Base-by-base conservation (phyloP, 78 protist species). In the Dictyostelium citrinum region DNA sequence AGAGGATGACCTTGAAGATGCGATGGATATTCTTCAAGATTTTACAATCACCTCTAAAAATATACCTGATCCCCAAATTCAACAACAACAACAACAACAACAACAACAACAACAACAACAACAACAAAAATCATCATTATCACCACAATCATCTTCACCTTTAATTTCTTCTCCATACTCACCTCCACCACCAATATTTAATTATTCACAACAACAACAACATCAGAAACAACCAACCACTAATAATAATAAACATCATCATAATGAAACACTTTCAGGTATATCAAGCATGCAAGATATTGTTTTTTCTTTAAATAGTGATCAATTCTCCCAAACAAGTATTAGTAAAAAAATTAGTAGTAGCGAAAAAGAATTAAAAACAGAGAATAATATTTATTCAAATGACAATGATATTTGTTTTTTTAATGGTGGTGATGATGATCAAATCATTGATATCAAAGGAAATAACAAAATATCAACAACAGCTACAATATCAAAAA, bases 141-240 rank as follows among this genome's bases (percentile, higher is more conserved):
- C 77, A 33, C 14, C 41, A 35, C 78, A 27, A 20, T 33, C 41
- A 37, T 37, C 41, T 2, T 37, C 55, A 8, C 55, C 55, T 17
- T 41, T 46, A 75, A 22, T 46, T 16, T 46, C 81, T 20, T 46
- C 81, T 0, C 81, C 81, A 75, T 55, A 55, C 20, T 41, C 81
- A n/a, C 81, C 81, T 16, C 81, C 81, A 75, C 81, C 81, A 3
- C 81, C 81, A 75, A 20, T 10, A n/a, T 41, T 39, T 41, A 16
- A 75, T 20, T 7, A 39, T 41, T 41, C 81, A 72, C 37, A 41
- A n/a, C 79, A 82, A 82, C 49, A 14, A 1, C 55, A 81, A 29
- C 51, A 39, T 9, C 58, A 81, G n/a, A n/a, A 60, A n/a, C 31
- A 60, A 60, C 31, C 31, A 60, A 60, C 29, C 29, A 58, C 9